phyloP scores from a whole-genome alignment of 1,284 basidiomycete genomes.

The Meira nashicola region DNA sequence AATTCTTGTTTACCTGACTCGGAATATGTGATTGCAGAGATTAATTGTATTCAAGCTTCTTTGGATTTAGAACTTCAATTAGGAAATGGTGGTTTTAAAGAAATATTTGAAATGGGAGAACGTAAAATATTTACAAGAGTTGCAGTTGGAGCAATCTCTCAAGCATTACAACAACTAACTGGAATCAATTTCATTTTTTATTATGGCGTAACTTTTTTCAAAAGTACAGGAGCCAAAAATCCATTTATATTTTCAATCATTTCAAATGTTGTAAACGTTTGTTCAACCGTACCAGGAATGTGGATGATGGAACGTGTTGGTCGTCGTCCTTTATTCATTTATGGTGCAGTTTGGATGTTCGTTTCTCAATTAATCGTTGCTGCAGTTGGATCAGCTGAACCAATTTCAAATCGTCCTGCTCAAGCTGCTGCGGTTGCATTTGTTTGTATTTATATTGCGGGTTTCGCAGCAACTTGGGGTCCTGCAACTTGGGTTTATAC shows the following conservation, averaged over 20 bases:
- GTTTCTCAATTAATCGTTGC: slow-evolving; percentile 57
- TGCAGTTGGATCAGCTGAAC: slow-evolving; percentile 51
- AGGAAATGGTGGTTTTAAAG: slow-evolving; percentile 56
- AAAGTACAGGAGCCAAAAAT: slow-evolving; percentile 33
- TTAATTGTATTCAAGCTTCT: slow-evolving; percentile 65
- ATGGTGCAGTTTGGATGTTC: slow-evolving; percentile 54
- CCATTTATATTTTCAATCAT: slow-evolving; percentile 50
- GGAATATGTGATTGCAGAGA: slow-evolving; percentile 33
- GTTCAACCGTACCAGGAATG: slow-evolving; percentile 39
- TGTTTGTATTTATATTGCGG: slow-evolving; percentile 57
- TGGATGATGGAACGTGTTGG: slow-evolving; percentile 54
- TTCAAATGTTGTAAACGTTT: slow-evolving; percentile 54
- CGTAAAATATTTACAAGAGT: slow-evolving; percentile 68
- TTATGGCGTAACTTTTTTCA: slow-evolving; percentile 28
- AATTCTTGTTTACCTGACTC: slow-evolving; percentile 36
- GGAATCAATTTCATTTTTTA: slow-evolving; percentile 72
- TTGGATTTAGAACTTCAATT: slow-evolving; percentile 63
- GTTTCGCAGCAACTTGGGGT: slow-evolving; percentile 55
- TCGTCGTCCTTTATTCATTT: slow-evolving; percentile 56
- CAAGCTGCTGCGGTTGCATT: slow-evolving; percentile 57
- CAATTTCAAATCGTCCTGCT: slow-evolving; percentile 40
- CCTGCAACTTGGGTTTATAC: slow-evolving; percentile 52
- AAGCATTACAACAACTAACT: slow-evolving; percentile 67
- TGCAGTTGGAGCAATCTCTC: slow-evolving; percentile 65
- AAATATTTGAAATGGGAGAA: slow-evolving; percentile 65